phyloP scores from a whole-genome alignment of 2,329 filamentous ascomycete species.

The Pseudonectria foliicola region DNA sequence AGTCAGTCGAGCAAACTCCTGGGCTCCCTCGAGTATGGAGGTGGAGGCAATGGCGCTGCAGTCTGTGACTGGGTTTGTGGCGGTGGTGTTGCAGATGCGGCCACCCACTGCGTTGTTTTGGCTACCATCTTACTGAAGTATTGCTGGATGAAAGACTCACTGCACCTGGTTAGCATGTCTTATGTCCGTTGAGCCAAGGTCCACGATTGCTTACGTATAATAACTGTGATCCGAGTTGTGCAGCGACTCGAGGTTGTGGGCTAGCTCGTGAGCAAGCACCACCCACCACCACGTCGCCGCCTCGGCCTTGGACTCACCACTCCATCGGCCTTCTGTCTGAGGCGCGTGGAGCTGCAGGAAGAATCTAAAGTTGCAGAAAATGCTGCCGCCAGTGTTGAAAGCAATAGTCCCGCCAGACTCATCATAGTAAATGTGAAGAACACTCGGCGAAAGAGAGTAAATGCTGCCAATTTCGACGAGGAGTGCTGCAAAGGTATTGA shows the following conservation, averaged over 20 bases:
- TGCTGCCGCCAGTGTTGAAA: slow-evolving; percentile 78
- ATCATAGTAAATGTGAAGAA: slow-evolving; percentile 84
- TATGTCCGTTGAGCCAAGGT: neutral
- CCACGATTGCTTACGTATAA: slow-evolving; percentile 55
- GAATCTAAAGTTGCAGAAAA: slow-evolving; percentile 92
- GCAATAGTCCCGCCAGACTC: slow-evolving; percentile 74
- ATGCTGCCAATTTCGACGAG: slow-evolving; percentile 63
- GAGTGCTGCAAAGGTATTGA: slow-evolving; percentile 63
- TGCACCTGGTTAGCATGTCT: slow-evolving; percentile 25
- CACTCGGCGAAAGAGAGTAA: slow-evolving; percentile 62
- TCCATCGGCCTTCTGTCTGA: slow-evolving; percentile 30
- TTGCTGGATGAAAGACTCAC: slow-evolving; percentile 69
- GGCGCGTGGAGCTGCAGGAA: slow-evolving; percentile 70
- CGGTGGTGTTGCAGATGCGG: slow-evolving; percentile 4
- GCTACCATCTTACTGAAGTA: slow-evolving; percentile 66
- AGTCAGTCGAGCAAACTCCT: slow-evolving; percentile 19
- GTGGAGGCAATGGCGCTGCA: slow-evolving; percentile 18
- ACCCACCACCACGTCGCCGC: slow-evolving; percentile 88
- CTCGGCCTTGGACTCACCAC: slow-evolving; percentile 50
- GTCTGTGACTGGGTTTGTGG: slow-evolving; percentile 3
- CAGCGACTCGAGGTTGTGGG: slow-evolving; percentile 78
- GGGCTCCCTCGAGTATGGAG: slow-evolving; percentile 13
- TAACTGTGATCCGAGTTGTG: slow-evolving; percentile 78
- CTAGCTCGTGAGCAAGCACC: slow-evolving; percentile 89
- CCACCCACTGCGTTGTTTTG: slow-evolving; percentile 38